Conservation (phyloP, 2,329 filamentous ascomycete species). For the Sarocladium strictum region DNA sequence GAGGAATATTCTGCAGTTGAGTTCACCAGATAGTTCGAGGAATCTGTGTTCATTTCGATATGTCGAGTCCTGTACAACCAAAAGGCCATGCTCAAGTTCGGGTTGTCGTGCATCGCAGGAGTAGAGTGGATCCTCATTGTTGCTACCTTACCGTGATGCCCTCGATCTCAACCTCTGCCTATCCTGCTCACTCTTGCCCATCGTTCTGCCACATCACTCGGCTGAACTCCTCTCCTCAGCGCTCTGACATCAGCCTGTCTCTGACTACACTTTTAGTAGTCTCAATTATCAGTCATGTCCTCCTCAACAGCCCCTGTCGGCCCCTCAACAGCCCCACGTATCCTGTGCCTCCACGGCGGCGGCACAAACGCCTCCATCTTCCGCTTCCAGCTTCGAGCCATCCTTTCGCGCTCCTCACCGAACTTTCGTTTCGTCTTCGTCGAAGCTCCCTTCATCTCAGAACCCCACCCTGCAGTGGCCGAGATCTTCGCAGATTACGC, state of each 20-base stretch:
- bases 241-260: not conserved
- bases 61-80: no score
- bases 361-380: conserved; percentile 69
- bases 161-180: no score
- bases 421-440: conserved; percentile 68
- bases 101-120: no score
- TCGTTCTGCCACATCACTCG: no score
- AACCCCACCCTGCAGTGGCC: conserved; percentile 56
- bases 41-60: no score
- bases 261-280: not conserved
- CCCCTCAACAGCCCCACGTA: conserved; percentile 43
- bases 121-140: no score
- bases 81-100: no score
- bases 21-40: no score
- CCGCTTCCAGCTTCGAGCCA: conserved; percentile 56
- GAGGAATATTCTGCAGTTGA: no score
- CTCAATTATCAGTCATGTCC: not conserved
- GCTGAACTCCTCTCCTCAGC: not conserved
- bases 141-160: no score
- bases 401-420: conserved; percentile 39
- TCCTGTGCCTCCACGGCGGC: conserved; percentile 78
- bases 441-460: conserved; percentile 60
- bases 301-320: not conserved
- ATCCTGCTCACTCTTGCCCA: no score
- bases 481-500: conserved; percentile 59